Evolutionary conservation across 805 yeast species (phyloP).

Genomic region (Saturnispora mendoncae): DNA sequence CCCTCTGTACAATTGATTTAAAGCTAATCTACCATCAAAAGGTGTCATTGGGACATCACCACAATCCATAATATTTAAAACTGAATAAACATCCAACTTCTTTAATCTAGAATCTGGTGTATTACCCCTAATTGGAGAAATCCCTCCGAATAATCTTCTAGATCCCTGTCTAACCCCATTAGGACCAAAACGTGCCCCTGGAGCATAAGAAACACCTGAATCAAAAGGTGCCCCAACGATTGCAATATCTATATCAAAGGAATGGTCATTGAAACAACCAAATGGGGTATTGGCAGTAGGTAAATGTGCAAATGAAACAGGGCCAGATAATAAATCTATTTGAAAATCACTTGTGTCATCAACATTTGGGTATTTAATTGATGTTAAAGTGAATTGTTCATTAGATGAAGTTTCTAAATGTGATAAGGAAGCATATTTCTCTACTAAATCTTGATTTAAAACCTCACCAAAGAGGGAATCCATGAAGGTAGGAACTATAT

Average conservation of each 20-base stretch:
- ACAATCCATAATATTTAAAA: constrained; percentile 41
- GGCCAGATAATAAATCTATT: constrained; percentile 36
- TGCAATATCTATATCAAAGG: constrained; percentile 39
- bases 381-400: constrained; percentile 11
- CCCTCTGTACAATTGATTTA: constrained; percentile 48
- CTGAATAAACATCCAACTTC: constrained; percentile 36
- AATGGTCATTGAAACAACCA: constrained; percentile 37
- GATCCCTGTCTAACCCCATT: constrained; percentile 37
- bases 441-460: constrained; percentile 8
- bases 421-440: background rate
- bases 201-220: constrained; percentile 45
- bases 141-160: constrained; percentile 37
- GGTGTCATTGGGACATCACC: constrained; percentile 57
- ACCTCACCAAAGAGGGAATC: constrained; percentile 22
- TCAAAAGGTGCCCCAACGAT: constrained; percentile 54
- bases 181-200: constrained; percentile 56
- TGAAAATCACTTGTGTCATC: constrained; percentile 30
- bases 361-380: constrained; percentile 26
- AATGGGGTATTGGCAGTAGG: constrained; percentile 29
- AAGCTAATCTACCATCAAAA: constrained; percentile 48
- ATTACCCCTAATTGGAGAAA: constrained; percentile 33
- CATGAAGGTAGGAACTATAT: constrained; percentile 15
- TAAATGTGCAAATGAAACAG: constrained; percentile 47
- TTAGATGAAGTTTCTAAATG: background rate
- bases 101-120: constrained; percentile 28